Base-by-base conservation (phyloP, 106 monocot species). In the Alisma plantagoaquatica region DNA sequence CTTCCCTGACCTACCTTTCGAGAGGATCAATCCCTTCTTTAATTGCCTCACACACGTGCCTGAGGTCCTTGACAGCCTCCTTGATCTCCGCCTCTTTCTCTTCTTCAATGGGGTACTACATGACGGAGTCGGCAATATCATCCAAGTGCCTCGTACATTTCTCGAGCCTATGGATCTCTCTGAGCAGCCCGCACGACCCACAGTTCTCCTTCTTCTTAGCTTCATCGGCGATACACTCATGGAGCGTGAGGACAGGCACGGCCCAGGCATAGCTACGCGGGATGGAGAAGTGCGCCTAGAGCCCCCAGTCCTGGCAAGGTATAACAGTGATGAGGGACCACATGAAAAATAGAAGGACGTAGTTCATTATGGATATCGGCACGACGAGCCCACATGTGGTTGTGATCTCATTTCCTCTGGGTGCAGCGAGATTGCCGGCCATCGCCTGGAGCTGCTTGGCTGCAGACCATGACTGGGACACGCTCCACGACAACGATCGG, bases 401-500 rank as follows among this genome's bases (percentile, higher is more conserved):
- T 6, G 41, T 41, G 2, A 68, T 42, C 6, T 68, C 58, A 27
- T 58, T 49, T 26, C 49, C 35, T 27, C 50, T 47, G 2, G 67
- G 67, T 6, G 57, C 21, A 3, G 25, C 15, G 14, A 68, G 38
- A 50, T 59, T 68, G 50, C 30, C 59, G 17, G 24, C 49, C 3
- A 68, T 68, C 2, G 41, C 50, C 16, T 68, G 57, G 15, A 68
- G 58, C 77, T 91, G 84, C 57, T 72, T 53, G 2, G 74, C 74
- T 3, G 90, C 84, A 0, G 90, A 91, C 90, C 90, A 91, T 9
- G 69, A 61, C 25, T 80, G 60, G 17, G 86, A 86, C 17, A 86
- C 86, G 58, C 77, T 72, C 80, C 84, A 77, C 0, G 84, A 84
- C 14, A 80, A 72, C 9, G 90, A 84, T 16, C 84, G 58, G 70